Conservation (phyloP, 495 filamentous ascomycete species). For the Xylaria curta region DNA sequence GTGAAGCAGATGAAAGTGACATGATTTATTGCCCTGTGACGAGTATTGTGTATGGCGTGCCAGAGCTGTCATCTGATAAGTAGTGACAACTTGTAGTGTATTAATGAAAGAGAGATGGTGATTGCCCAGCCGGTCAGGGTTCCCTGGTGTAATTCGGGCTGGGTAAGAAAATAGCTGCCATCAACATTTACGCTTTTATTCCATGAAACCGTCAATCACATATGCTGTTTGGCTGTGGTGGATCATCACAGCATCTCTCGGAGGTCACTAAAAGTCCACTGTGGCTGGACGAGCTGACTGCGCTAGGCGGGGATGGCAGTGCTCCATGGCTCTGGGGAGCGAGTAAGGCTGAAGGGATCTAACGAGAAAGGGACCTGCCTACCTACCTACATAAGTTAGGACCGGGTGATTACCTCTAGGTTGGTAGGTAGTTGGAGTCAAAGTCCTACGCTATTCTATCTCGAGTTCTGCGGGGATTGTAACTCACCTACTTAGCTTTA, state of each 20-base stretch:
- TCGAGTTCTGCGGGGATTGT: not conserved
- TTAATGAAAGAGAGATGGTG: not conserved
- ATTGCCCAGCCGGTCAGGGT: slow-evolving; percentile 6
- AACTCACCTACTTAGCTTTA: not conserved
- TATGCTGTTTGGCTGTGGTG: not conserved
- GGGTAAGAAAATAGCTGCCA: slow-evolving; percentile 20
- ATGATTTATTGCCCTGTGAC: not conserved
- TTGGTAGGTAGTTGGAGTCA: too few species aligned
- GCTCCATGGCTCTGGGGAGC: slow-evolving; percentile 7
- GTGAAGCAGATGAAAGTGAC: slow-evolving; percentile 1
- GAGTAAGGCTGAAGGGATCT: slow-evolving; percentile 24
- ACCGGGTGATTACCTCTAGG: too few species aligned
- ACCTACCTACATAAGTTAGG: not conserved
- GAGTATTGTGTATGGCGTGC: not conserved
- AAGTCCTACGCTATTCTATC: not conserved
- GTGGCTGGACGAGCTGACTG: slow-evolving; percentile 22
- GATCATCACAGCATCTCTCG: not conserved
- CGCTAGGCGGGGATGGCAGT: slow-evolving; percentile 16
- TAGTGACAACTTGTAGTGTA: not conserved
- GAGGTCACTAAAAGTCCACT: slow-evolving; percentile 10
- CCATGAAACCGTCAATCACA: slow-evolving; percentile 4
- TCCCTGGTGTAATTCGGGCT: not conserved
- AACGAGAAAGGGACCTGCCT: not conserved
- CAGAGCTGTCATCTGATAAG: not conserved
- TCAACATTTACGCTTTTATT: not conserved